Conservation (phyloP, 2,329 filamentous ascomycete species). For the Elsinoe australis region DNA sequence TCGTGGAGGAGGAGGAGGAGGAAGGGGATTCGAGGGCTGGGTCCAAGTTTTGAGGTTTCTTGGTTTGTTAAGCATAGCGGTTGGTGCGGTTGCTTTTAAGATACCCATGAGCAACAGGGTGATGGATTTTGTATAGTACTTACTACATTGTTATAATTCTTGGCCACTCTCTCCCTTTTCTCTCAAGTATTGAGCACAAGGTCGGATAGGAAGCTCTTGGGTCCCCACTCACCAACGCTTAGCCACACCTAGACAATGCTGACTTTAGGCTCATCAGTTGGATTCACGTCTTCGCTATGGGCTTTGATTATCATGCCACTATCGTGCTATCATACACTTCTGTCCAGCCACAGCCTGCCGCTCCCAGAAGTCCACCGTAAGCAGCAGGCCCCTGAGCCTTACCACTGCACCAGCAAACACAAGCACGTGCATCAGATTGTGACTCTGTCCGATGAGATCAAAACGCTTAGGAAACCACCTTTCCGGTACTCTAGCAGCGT, state of each 20-base stretch:
- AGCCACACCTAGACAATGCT: too few species aligned
- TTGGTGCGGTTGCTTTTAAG: too few species aligned
- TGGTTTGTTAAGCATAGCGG: background rate
- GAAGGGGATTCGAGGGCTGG: background rate
- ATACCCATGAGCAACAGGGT: background rate
- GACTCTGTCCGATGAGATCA: constrained; percentile 42
- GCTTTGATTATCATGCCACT: background rate
- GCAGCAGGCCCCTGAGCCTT: background rate
- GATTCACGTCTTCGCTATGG: background rate
- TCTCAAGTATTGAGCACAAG: too few species aligned
- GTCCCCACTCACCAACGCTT: too few species aligned
- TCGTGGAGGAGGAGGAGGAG: constrained; percentile 4
- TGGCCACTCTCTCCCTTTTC: too few species aligned
- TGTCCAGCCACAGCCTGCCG: background rate
- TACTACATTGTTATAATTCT: background rate
- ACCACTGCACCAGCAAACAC: constrained; percentile 36
- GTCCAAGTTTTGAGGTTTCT: background rate
- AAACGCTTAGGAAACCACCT: constrained; percentile 38
- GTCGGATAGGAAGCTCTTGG: too few species aligned
- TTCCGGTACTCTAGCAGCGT: constrained; percentile 39
- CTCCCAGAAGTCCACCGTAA: constrained; percentile 1
- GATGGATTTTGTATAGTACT: background rate
- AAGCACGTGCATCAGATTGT: constrained; percentile 45
- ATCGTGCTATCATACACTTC: background rate
- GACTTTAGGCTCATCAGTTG: too few species aligned